Evolutionary conservation across 306 rosid genomes (phyloP).

Genomic region (Dalbergia cultrata): DNA sequence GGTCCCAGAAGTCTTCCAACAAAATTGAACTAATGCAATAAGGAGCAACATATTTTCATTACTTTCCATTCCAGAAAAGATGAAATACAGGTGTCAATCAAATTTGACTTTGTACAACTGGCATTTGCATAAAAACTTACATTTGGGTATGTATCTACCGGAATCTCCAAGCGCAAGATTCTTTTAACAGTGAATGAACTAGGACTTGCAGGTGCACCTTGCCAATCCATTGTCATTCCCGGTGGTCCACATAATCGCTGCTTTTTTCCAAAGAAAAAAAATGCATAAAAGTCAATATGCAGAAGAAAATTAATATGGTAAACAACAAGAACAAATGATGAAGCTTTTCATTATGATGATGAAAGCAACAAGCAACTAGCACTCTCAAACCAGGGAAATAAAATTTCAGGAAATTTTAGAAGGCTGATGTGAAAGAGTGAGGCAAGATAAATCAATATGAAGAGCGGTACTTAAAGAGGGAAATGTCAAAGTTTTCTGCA

Average conservation of each 20-base stretch:
- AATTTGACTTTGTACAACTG: conserved; percentile 38
- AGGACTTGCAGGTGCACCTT: conserved; percentile 97
- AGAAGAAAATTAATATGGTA: conserved; percentile 24
- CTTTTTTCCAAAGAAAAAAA: conserved; percentile 40
- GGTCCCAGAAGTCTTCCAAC: conserved; percentile 99
- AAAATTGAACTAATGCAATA: conserved; percentile 82
- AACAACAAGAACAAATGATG: conserved; percentile 12
- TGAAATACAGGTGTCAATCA: conserved; percentile 17
- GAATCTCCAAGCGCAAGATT: conserved; percentile 95
- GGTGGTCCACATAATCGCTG: conserved; percentile 86
- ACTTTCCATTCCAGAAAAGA: conserved; percentile 29
- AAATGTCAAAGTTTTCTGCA: too few relatives aligned
- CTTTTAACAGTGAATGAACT: conserved; percentile 92
- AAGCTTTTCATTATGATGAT: conserved; percentile 8
- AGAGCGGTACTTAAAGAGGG: background rate
- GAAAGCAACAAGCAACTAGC: conserved; percentile 19
- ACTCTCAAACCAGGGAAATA: conserved; percentile 30
- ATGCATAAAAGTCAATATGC: background rate
- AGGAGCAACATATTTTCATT: conserved; percentile 42
- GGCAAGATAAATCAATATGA: background rate
- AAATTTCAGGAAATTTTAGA: background rate
- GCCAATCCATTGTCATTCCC: conserved; percentile 99
- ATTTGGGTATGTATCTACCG: conserved; percentile 90
- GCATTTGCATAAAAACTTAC: conserved; percentile 56
- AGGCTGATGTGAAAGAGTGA: conserved; percentile 3